phyloP scores from a whole-genome alignment of 2,329 filamentous ascomycete species.

The Sclerotinia spermophila region DNA sequence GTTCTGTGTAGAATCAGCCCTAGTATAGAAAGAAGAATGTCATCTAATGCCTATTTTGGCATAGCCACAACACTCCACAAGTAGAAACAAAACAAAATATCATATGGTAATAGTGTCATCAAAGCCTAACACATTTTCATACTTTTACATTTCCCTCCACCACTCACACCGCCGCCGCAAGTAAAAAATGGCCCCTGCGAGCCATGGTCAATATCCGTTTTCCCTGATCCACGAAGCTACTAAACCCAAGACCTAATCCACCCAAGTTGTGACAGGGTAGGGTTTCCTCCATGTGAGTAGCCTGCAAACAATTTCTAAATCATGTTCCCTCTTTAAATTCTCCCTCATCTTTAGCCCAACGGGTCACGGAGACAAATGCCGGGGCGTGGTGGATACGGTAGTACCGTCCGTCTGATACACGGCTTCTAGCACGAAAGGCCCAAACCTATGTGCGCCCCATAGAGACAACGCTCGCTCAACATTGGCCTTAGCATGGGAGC shows the following conservation, averaged over 20 bases:
- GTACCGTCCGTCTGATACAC: constrained; percentile 28
- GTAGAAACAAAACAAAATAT: neutral
- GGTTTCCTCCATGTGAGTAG: constrained; percentile 21
- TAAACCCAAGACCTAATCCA: constrained; percentile 2
- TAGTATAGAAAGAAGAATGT: neutral
- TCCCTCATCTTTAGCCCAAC: constrained; percentile 20
- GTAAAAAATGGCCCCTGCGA: constrained; percentile 12
- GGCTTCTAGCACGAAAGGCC: constrained; percentile 18
- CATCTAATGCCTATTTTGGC: neutral
- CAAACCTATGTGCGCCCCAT: constrained; percentile 18
- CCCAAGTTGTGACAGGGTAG: constrained; percentile 15
- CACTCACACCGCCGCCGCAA: constrained; percentile 17
- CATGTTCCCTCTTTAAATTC: constrained; percentile 4
- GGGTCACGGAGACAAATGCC: constrained; percentile 28
- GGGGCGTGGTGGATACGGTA: constrained; percentile 22
- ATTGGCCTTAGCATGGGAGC: constrained; percentile 19
- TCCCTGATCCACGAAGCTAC: constrained; percentile 15
- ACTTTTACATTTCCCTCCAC: neutral
- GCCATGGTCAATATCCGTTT: constrained; percentile 6
- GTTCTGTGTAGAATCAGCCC: neutral
- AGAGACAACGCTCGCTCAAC: constrained; percentile 17
- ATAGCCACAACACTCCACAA: neutral
- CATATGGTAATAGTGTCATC: constrained; percentile 1
- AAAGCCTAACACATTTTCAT: neutral
- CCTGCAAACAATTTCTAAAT: constrained; percentile 22